Evolutionary conservation across 805 yeast species (phyloP).

Genomic region (Tetrapisispora iriomotensis): DNA sequence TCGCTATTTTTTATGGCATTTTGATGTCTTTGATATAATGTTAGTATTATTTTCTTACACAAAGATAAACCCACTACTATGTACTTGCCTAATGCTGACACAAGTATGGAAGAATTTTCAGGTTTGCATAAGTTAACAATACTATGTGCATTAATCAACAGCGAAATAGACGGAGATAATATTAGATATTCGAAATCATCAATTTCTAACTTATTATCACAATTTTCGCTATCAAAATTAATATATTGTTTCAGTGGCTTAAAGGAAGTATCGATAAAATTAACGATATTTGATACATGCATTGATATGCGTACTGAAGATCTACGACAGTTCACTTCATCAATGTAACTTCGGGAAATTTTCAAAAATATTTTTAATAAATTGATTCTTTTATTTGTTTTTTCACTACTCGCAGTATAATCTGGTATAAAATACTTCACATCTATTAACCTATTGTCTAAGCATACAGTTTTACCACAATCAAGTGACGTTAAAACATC

Average conservation of each 20-base stretch:
- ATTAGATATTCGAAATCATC: constrained; percentile 19
- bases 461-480: constrained; percentile 20
- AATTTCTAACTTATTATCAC: constrained; percentile 10
- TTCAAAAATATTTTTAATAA: constrained; percentile 10
- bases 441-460: constrained; percentile 13
- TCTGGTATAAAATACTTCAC: not conserved
- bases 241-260: constrained; percentile 14
- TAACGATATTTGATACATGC: constrained; percentile 7
- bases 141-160: constrained; percentile 17
- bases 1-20: not conserved
- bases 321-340: constrained; percentile 8
- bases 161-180: constrained; percentile 15
- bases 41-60: constrained; percentile 12
- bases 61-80: constrained; percentile 12
- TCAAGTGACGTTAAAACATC: constrained; percentile 23
- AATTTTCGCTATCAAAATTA: constrained; percentile 4
- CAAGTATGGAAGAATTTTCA: constrained; percentile 4
- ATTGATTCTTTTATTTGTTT: constrained; percentile 3
- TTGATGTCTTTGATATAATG: not conserved
- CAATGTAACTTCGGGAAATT: constrained; percentile 9
- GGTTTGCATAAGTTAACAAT: constrained; percentile 10
- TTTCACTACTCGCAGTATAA: not conserved
- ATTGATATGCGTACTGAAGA: constrained; percentile 5
- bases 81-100: constrained; percentile 15
- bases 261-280: constrained; percentile 11